phyloP scores from a whole-genome alignment of 257 asterid species.

The Pogostemon cablin region DNA sequence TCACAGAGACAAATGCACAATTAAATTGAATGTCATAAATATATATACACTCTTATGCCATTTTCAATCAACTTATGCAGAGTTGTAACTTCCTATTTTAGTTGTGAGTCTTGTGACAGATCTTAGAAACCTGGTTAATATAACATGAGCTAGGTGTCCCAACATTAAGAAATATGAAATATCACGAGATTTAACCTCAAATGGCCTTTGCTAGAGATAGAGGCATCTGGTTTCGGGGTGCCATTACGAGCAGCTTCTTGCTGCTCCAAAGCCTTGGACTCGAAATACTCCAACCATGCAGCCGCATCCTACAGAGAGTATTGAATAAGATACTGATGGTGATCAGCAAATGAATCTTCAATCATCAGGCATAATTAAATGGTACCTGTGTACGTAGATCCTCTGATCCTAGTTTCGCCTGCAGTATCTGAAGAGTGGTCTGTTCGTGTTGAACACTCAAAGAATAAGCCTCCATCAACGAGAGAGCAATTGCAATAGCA shows the following conservation, averaged over 20 bases:
- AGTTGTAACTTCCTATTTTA: neutral
- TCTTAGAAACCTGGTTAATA: neutral
- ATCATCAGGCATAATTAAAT: conserved; percentile 21
- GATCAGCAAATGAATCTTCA: conserved; percentile 19
- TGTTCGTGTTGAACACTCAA: conserved; percentile 47
- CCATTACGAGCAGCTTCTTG: conserved; percentile 90
- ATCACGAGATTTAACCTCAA: conserved; percentile 50
- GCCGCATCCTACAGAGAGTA: conserved; percentile 70
- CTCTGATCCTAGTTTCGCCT: conserved; percentile 43
- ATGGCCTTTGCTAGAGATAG: conserved; percentile 90
- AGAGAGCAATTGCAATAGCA: conserved; percentile 48
- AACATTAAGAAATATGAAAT: conserved; percentile 8
- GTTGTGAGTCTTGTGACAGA: neutral
- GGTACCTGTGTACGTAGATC: conserved; percentile 44
- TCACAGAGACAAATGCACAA: neutral
- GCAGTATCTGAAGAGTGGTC: conserved; percentile 45
- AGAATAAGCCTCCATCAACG: conserved; percentile 47
- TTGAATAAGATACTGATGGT: conserved; percentile 33
- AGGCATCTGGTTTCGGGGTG: conserved; percentile 84
- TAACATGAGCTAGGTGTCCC: neutral
- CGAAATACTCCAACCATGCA: conserved; percentile 90
- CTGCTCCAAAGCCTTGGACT: conserved; percentile 87
- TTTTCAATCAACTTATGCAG: conserved; percentile 13
- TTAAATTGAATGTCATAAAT: conserved; percentile 3
- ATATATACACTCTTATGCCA: neutral